Evolutionary conservation across 495 filamentous ascomycete species (phyloP), one percentile per base, ranked within the genome.

Genomic region (Lepraria neglecta): DNA sequence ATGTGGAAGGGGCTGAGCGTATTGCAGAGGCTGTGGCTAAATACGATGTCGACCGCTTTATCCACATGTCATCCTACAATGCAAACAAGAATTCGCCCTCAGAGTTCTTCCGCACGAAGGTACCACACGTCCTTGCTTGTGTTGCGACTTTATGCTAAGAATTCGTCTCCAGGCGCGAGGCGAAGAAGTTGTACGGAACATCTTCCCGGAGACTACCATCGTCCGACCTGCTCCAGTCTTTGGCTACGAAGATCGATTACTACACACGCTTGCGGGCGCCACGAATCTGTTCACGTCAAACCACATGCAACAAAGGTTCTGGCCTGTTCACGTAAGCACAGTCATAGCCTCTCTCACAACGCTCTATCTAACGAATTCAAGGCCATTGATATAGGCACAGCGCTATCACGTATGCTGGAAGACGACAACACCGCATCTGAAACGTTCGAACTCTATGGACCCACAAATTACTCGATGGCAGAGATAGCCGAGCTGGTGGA

Each of bases 191-290:
- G 92, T 82, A 45, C 87, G 92, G 61, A 82, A 80, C 61, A 96
- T 99, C 73, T 99, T 92, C 78, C 95, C 94, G 14, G 94, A 99
- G 75, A 96, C 94, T 21, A 99, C 95, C 55, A 95, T 99, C 69
- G 94, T 99, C 66, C 85, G 94, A 53, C 94, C 94, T 44, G 87
- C 92, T 11, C 94, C 94, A 15, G 82, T 96, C 75, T 99, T 91
- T 72, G 94, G 94, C 45, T 92, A 87, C 72, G 94, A 99, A 72
- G 94, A 99, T 74, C 84, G 85, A 64, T 84, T 99, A 43, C 86
- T 99, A 38, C 84, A 92, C 74, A 88, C 80, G 70, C 84, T 97
- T 52, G 94, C 92, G 52, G 78, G 85, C 53, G 76, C 83, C 28
- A 81, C 79, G 60, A 96, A 95, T 72, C 61, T 95, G 50, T 82